Evolutionary conservation across 176 grass and related monocot genomes (phyloP).

Genomic region (Dactylis glomerata): DNA sequence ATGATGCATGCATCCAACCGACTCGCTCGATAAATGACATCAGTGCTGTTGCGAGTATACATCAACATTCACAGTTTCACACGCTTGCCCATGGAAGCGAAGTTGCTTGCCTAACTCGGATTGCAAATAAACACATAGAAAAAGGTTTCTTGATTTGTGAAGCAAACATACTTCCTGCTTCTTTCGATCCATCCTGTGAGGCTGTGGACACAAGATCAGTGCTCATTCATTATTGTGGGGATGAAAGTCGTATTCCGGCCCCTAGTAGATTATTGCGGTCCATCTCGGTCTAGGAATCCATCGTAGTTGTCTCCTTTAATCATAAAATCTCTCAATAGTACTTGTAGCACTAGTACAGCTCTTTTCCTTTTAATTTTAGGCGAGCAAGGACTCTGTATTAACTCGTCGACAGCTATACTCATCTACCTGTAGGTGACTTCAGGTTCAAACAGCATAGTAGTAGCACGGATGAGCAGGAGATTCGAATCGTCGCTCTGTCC

Average conservation of each 20-base stretch:
- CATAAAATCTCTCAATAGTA: background rate
- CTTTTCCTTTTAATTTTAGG: background rate
- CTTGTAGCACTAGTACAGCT: too few relatives aligned
- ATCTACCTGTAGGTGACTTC: background rate
- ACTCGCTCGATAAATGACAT: background rate
- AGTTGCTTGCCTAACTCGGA: background rate
- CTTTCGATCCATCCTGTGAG: too few relatives aligned
- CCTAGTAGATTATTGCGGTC: background rate
- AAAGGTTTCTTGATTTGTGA: background rate
- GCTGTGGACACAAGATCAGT: too few relatives aligned
- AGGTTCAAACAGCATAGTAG: background rate
- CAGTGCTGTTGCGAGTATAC: background rate
- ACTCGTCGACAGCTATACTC: background rate
- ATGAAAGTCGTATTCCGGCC: background rate
- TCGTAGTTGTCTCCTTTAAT: background rate
- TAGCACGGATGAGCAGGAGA: too few relatives aligned
- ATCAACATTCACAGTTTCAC: background rate
- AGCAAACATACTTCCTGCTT: background rate
- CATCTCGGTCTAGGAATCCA: background rate
- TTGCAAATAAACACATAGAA: background rate
- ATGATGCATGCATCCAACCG: too few relatives aligned
- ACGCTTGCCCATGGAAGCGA: background rate
- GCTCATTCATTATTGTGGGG: background rate
- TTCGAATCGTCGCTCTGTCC: too few relatives aligned
- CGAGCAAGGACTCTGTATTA: background rate